phyloP scores from a whole-genome alignment of 805 yeast species.

The Myxozyma melibiosi region DNA sequence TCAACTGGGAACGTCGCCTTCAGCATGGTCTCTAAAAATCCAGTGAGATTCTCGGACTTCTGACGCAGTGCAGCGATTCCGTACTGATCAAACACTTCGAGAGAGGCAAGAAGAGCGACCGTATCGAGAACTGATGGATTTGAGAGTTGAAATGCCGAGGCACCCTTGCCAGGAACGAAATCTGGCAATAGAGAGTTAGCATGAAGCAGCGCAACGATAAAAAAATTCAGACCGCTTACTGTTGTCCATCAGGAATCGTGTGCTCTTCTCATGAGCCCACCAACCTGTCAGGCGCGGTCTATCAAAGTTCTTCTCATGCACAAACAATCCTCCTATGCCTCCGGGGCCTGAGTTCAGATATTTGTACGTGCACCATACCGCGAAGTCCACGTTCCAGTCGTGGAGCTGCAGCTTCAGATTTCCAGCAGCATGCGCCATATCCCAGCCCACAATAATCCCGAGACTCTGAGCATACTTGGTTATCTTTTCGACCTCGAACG shows the following conservation, averaged over 20 bases:
- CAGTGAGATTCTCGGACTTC: conserved; percentile 62
- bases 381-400: conserved; percentile 91
- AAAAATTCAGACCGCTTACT: conserved; percentile 3
- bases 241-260: conserved; percentile 70
- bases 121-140: conserved; percentile 88
- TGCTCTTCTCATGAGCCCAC: conserved; percentile 86
- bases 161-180: conserved; percentile 70
- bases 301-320: conserved; percentile 54
- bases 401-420: conserved; percentile 77
- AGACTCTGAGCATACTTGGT: conserved; percentile 63
- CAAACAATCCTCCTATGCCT: conserved; percentile 82
- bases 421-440: conserved; percentile 92
- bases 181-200: not conserved
- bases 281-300: conserved; percentile 86
- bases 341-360: conserved; percentile 94
- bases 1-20: conserved; percentile 40
- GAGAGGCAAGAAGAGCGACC: conserved; percentile 67
- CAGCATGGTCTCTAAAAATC: conserved; percentile 55
- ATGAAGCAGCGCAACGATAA: not conserved
- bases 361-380: conserved; percentile 92
- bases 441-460: conserved; percentile 75
- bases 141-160: conserved; percentile 84
- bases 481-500: conserved; percentile 71
- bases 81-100: conserved; percentile 57
- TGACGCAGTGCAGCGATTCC: conserved; percentile 61